Evolutionary conservation across 1,284 basidiomycete species (phyloP).

Genomic region (Cerrena zonata): DNA sequence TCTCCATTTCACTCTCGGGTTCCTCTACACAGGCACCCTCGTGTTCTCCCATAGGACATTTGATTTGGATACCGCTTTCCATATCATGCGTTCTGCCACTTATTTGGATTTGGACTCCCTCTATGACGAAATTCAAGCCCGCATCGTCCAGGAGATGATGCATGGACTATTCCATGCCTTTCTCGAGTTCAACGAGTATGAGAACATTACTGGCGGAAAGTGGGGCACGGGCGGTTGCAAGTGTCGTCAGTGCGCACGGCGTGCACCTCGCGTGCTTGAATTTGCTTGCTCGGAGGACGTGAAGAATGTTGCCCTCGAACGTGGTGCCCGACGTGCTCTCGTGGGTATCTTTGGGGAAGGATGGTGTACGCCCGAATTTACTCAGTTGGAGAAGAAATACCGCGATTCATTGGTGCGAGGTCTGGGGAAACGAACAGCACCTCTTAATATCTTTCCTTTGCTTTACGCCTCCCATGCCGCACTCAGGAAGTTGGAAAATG

Average conservation of each 20-base stretch:
- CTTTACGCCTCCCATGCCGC: constrained; percentile 65
- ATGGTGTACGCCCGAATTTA: constrained; percentile 80
- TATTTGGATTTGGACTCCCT: constrained; percentile 80
- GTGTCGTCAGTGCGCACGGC: constrained; percentile 73
- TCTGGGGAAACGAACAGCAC: constrained; percentile 60
- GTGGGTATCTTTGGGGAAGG: constrained; percentile 79
- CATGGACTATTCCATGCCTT: constrained; percentile 83
- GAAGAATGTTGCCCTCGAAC: constrained; percentile 63
- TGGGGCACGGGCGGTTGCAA: constrained; percentile 77
- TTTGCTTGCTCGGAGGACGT: constrained; percentile 75
- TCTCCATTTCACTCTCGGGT: constrained; percentile 90
- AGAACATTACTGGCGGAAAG: constrained; percentile 59
- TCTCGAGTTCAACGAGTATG: constrained; percentile 70
- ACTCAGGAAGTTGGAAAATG: constrained; percentile 44
- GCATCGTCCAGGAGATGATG: constrained; percentile 80
- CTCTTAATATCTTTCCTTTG: constrained; percentile 59
- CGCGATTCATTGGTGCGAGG: constrained; percentile 67
- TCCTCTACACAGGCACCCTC: constrained; percentile 90
- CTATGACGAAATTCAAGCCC: constrained; percentile 73
- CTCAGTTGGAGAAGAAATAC: constrained; percentile 57
- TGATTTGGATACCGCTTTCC: constrained; percentile 87
- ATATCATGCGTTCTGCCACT: constrained; percentile 78
- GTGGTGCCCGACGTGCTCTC: constrained; percentile 67
- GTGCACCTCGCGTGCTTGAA: constrained; percentile 75
- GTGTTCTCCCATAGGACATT: constrained; percentile 89